Percentiles rank a stretch among this genome's conserved stretches.
Evolutionary conservation across 768 basidiomycete genomes (phyloP).

Genomic region (Tricholoma saponaceum): DNA sequence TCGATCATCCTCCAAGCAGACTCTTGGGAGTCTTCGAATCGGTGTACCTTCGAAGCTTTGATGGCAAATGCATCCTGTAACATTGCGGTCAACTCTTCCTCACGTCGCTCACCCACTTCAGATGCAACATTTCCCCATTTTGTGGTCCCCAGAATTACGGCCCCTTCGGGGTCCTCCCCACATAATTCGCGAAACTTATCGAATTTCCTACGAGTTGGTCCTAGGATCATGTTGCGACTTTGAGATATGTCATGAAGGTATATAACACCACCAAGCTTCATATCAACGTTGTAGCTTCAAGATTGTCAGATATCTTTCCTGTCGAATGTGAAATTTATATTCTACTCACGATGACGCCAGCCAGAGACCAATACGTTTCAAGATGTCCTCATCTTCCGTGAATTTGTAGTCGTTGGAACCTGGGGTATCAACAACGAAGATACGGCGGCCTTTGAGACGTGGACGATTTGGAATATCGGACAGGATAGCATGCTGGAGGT

Average conservation of each 20-base stretch:
- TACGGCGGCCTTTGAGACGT: background rate
- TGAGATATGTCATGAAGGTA: slow-evolving; percentile 8
- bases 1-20: background rate
- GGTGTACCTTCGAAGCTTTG: background rate
- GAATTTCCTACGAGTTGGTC: background rate
- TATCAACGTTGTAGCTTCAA: slow-evolving; percentile 2
- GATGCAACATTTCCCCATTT: background rate
- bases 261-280: slow-evolving; percentile 7
- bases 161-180: background rate
- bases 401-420: no score
- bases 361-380: slow-evolving; percentile 8
- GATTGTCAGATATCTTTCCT: background rate
- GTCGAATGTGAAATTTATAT: background rate
- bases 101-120: background rate
- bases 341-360: slow-evolving; percentile 8
- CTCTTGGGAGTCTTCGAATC: background rate
- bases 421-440: slow-evolving; percentile 15
- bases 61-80: slow-evolving; percentile 2
- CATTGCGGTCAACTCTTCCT: background rate
- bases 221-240: background rate
- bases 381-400: no score
- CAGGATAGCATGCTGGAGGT: slow-evolving; percentile 14
- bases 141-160: slow-evolving; percentile 8
- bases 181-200: slow-evolving; percentile 6
- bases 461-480: background rate